phyloP scores from a whole-genome alignment of 208 protist species.

The Plasmodiophora brassicae region DNA sequence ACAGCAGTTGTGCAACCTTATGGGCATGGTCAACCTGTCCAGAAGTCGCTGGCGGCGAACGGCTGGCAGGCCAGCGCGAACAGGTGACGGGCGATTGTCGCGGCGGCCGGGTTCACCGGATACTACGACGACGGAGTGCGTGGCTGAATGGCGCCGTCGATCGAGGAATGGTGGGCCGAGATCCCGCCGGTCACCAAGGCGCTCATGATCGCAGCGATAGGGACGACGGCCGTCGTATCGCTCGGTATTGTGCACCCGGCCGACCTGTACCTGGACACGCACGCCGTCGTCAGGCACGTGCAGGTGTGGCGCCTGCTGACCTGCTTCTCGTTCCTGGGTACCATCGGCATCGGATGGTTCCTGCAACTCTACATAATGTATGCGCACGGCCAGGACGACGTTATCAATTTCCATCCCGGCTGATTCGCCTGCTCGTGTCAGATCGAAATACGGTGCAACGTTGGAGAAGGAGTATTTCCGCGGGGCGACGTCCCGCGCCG shows the following conservation, averaged over 20 bases:
- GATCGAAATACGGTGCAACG: background rate
- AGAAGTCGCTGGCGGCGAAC: too few relatives aligned
- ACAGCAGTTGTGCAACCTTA: too few relatives aligned
- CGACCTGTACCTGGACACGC: background rate
- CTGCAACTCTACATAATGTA: conserved; percentile 29
- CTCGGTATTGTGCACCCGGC: background rate
- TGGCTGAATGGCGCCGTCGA: background rate
- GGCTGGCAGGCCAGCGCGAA: too few relatives aligned
- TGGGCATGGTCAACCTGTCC: too few relatives aligned
- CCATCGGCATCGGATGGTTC: conserved; percentile 29
- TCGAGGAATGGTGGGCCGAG: conserved; percentile 38
- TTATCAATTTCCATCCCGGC: conserved; percentile 13
- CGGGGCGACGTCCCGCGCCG: background rate
- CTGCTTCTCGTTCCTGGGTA: conserved; percentile 38
- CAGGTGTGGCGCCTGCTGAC: conserved; percentile 42
- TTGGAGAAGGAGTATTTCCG: background rate
- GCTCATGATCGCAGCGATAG: background rate
- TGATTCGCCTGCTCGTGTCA: background rate
- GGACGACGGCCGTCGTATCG: background rate
- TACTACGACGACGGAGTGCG: too few relatives aligned
- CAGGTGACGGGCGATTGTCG: too few relatives aligned
- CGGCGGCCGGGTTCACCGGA: too few relatives aligned
- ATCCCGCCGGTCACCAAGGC: conserved; percentile 12
- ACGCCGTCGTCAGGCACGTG: background rate
- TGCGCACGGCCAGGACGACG: too few relatives aligned